These are phyloP conservation scores for Diversispora epigaea DNA, from an alignment of 192 early-diverging fungal genomes.

Conservation along the genomic window DNA sequence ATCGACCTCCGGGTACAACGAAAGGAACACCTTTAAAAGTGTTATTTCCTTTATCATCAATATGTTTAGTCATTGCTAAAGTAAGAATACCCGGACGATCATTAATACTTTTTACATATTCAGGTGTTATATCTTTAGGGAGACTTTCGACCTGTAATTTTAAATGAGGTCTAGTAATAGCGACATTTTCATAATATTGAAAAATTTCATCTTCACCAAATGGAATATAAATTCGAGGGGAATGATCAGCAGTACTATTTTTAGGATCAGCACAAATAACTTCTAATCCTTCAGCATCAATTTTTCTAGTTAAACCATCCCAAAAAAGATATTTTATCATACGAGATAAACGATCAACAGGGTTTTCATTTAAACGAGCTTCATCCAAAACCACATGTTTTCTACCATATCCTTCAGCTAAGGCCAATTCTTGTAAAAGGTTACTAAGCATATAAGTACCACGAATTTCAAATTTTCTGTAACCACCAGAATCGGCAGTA, in stretches of 20 bases:
- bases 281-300: conserved; percentile 83
- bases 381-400: conserved; percentile 88
- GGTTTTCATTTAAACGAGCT: conserved; percentile 89
- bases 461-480: conserved; percentile 84
- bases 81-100: conserved; percentile 86
- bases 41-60: conserved; percentile 50
- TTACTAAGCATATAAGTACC: conserved; percentile 96
- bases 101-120: conserved; percentile 92
- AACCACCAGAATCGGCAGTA: conserved; percentile 83
- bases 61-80: conserved; percentile 60
- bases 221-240: conserved; percentile 92
- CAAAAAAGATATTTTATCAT: conserved; percentile 94
- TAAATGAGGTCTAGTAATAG: conserved; percentile 63
- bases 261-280: conserved; percentile 92
- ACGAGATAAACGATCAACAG: conserved; percentile 82
- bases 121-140: conserved; percentile 82
- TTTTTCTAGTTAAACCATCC: conserved; percentile 91
- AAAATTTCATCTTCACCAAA: conserved; percentile 70
- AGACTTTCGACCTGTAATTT: conserved; percentile 77
- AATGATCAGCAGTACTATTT: conserved; percentile 71
- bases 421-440: conserved; percentile 90
- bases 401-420: conserved; percentile 85
- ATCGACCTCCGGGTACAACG: conserved; percentile 96
- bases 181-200: conserved; percentile 78
- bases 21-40: conserved; percentile 82